Percentiles rank a stretch among this genome's conserved stretches.
These are phyloP conservation scores for Phellinidium pouzarii DNA, from an alignment of 1,284 basidiomycete genomes.

Conservation along the genomic window DNA sequence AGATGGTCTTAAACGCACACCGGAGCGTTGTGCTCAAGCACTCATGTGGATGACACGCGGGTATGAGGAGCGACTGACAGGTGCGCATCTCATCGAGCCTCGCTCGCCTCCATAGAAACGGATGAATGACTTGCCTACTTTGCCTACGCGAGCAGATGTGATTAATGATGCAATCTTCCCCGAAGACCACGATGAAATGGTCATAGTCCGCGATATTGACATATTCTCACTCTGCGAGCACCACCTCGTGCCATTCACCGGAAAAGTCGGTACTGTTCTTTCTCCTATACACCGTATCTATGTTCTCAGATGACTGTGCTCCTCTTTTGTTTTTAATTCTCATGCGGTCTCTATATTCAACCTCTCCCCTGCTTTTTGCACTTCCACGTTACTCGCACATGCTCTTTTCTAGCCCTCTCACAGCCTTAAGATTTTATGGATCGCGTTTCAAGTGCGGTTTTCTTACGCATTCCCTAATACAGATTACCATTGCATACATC, in stretches of 20 bases:
- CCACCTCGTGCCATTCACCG: slow-evolving; percentile 97
- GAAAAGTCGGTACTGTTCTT: slow-evolving; percentile 62
- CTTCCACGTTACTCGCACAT: slow-evolving; percentile 11
- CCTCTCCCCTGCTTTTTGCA: not conserved
- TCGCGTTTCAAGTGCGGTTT: not conserved
- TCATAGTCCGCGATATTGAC: slow-evolving; percentile 96
- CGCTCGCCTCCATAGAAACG: not conserved
- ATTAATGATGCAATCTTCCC: slow-evolving; percentile 99
- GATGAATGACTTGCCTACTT: not conserved
- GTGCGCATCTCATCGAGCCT: slow-evolving; percentile 34
- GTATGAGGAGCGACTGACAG: slow-evolving; percentile 91
- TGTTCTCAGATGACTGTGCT: slow-evolving; percentile 48
- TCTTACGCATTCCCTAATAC: slow-evolving; percentile 10
- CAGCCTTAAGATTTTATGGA: not conserved
- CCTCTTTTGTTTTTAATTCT: slow-evolving; percentile 4
- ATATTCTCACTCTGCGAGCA: slow-evolving; percentile 98
- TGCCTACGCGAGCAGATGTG: slow-evolving; percentile 59
- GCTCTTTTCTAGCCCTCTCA: slow-evolving; percentile 5
- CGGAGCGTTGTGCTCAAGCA: slow-evolving; percentile 94
- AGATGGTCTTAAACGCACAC: slow-evolving; percentile 87
- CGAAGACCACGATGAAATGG: slow-evolving; percentile 99
- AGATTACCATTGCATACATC: slow-evolving; percentile 85
- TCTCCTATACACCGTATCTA: slow-evolving; percentile 2
- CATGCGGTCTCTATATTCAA: not conserved
- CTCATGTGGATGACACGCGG: slow-evolving; percentile 99